phyloP scores from a whole-genome alignment of 805 yeast genomes.

The Wickerhamiella shivajii region DNA sequence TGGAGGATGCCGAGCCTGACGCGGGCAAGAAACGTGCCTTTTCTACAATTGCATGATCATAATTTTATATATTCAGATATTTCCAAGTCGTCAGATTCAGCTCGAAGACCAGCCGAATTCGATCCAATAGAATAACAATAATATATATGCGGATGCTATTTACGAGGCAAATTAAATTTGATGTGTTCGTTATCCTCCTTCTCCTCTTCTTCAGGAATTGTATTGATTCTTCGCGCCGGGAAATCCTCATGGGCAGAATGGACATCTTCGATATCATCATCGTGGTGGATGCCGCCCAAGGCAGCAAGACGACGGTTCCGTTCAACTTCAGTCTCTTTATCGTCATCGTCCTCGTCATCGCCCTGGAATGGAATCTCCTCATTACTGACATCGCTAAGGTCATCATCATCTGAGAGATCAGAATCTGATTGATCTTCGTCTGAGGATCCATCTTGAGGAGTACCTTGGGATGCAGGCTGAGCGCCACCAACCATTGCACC shows the following conservation, averaged over 20 bases:
- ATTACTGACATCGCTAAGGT: conserved; percentile 9
- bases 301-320: conserved; percentile 41
- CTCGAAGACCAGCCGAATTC: no score
- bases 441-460: no score
- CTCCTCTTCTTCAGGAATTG: conserved; percentile 8
- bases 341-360: conserved; percentile 22
- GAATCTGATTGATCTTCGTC: no score
- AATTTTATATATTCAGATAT: no score
- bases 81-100: no score
- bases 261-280: conserved; percentile 17
- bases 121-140: no score
- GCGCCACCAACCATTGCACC: no score
- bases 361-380: conserved; percentile 18
- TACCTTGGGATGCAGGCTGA: no score
- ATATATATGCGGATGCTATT: no score
- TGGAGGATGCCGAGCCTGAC: conserved; percentile 46
- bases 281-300: conserved; percentile 20
- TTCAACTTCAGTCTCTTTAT: conserved; percentile 51
- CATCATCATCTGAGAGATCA: conserved; percentile 11
- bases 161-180: conserved; percentile 8
- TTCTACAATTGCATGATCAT: conserved; percentile 36
- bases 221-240: conserved; percentile 6
- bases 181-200: conserved; percentile 6
- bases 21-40: conserved; percentile 59
- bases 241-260: not conserved